Evolutionary conservation across 352 stramenopile genomes (phyloP).

Genomic region (Phytophthora pseudosyringae): DNA sequence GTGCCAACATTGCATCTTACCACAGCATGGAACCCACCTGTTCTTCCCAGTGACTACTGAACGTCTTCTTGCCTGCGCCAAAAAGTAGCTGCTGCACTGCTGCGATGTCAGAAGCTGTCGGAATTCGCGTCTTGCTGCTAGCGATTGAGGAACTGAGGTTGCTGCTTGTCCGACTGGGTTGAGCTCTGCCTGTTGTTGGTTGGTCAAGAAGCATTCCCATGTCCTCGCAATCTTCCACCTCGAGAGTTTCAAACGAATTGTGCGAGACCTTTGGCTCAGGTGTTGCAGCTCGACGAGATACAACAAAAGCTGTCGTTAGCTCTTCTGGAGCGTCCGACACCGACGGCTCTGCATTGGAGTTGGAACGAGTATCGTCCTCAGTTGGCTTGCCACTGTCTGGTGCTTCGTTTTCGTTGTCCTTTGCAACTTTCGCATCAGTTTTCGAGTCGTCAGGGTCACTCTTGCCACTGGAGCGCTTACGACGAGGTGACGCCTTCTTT

Average conservation of each 20-base stretch:
- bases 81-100: slow-evolving; percentile 71
- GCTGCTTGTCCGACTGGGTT: neutral
- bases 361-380: neutral
- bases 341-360: slow-evolving; percentile 2
- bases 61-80: slow-evolving; percentile 52
- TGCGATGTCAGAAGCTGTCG: slow-evolving; percentile 50
- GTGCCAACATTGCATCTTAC: slow-evolving; percentile 1
- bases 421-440: neutral
- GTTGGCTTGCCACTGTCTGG: slow-evolving; percentile 11
- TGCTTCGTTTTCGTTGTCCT: slow-evolving; percentile 1
- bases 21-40: slow-evolving; percentile 44
- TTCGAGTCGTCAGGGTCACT: neutral
- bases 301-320: slow-evolving; percentile 14
- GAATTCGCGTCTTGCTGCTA: slow-evolving; percentile 16
- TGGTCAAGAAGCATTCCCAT: slow-evolving; percentile 37
- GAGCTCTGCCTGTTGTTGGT: slow-evolving; percentile 6
- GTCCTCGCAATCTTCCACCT: slow-evolving; percentile 65
- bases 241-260: slow-evolving; percentile 28
- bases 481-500: slow-evolving; percentile 38
- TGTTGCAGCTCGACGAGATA: slow-evolving; percentile 12
- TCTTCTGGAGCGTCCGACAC: slow-evolving; percentile 4
- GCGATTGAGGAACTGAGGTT: slow-evolving; percentile 1
- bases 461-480: slow-evolving; percentile 22
- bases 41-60: slow-evolving; percentile 74
- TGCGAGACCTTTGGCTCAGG: neutral